phyloP scores from a whole-genome alignment of 805 yeast genomes.

The Wickerhamomyces ciferrii region DNA sequence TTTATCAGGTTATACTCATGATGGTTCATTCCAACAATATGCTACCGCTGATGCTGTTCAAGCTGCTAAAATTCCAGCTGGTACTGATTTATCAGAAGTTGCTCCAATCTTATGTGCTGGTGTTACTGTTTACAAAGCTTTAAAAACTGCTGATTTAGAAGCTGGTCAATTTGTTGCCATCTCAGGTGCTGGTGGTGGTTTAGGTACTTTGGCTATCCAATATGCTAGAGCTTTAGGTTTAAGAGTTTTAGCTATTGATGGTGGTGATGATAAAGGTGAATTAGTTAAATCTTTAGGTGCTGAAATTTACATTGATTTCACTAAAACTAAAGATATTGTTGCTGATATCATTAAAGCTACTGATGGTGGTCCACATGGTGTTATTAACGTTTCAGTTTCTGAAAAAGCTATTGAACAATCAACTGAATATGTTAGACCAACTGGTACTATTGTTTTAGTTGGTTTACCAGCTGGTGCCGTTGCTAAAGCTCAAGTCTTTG shows the following conservation, averaged over 20 bases:
- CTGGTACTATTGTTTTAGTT: slow-evolving; percentile 66
- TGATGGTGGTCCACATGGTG: slow-evolving; percentile 71
- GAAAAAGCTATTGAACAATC: slow-evolving; percentile 59
- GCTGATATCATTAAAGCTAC: slow-evolving; percentile 49
- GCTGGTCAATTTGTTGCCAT: slow-evolving; percentile 73
- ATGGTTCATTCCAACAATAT: slow-evolving; percentile 88
- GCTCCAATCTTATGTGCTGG: slow-evolving; percentile 90
- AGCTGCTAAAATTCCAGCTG: slow-evolving; percentile 73
- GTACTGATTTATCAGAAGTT: slow-evolving; percentile 65
- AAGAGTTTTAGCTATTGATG: slow-evolving; percentile 63
- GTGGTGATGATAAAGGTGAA: slow-evolving; percentile 53
- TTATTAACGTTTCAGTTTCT: slow-evolving; percentile 64
- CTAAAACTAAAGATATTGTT: slow-evolving; percentile 45
- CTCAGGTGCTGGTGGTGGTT: slow-evolving; percentile 75
- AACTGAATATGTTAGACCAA: slow-evolving; percentile 49
- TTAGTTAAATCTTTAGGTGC: slow-evolving; percentile 53
- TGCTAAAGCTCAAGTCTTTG: slow-evolving; percentile 61
- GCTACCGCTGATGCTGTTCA: slow-evolving; percentile 85
- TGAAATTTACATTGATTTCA: slow-evolving; percentile 56
- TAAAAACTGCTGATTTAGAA: slow-evolving; percentile 64
- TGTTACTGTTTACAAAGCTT: slow-evolving; percentile 84
- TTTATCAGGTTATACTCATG: slow-evolving; percentile 81
- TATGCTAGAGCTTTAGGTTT: slow-evolving; percentile 71
- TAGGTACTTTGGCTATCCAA: slow-evolving; percentile 67
- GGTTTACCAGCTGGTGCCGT: slow-evolving; percentile 78